Conservation (phyloP, 345 rosid genomes). For the Odontarrhena argentea region DNA sequence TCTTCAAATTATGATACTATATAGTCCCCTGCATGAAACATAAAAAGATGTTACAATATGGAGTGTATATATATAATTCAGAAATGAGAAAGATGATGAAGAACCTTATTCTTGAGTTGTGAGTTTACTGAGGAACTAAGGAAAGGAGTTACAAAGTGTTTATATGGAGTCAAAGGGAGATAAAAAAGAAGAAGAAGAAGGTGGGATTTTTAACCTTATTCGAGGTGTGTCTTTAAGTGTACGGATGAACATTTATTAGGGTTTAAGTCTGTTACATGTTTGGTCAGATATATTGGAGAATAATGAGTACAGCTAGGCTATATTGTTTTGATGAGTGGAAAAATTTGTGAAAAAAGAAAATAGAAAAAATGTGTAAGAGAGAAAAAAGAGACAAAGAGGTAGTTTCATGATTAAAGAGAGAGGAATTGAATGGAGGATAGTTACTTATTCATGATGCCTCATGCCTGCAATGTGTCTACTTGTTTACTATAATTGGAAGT, state of each 20-base stretch:
- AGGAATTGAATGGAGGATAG: slow-evolving; percentile 33
- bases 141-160: slow-evolving; percentile 32
- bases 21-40: slow-evolving; percentile 20
- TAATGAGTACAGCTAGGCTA: slow-evolving; percentile 36
- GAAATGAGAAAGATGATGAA: slow-evolving; percentile 13
- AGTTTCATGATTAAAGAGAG: slow-evolving; percentile 39
- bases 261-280: slow-evolving; percentile 43
- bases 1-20: not conserved
- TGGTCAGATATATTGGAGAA: slow-evolving; percentile 44
- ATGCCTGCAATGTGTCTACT: slow-evolving; percentile 38
- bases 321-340: slow-evolving; percentile 27
- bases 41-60: slow-evolving; percentile 9
- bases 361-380: not conserved
- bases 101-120: not conserved
- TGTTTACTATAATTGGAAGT: slow-evolving; percentile 38
- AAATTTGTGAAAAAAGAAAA: not conserved
- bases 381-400: slow-evolving; percentile 38
- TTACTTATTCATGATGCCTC: slow-evolving; percentile 35
- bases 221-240: slow-evolving; percentile 23
- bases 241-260: slow-evolving; percentile 43
- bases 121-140: slow-evolving; percentile 19
- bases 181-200: slow-evolving; percentile 17
- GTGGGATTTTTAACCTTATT: slow-evolving; percentile 24
- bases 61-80: not conserved
- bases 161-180: slow-evolving; percentile 26